A percentile compares a stretch with the other conserved stretches of the same genome.
Evolutionary conservation across 345 rosid species (phyloP).

Genomic region (Citrus medica): DNA sequence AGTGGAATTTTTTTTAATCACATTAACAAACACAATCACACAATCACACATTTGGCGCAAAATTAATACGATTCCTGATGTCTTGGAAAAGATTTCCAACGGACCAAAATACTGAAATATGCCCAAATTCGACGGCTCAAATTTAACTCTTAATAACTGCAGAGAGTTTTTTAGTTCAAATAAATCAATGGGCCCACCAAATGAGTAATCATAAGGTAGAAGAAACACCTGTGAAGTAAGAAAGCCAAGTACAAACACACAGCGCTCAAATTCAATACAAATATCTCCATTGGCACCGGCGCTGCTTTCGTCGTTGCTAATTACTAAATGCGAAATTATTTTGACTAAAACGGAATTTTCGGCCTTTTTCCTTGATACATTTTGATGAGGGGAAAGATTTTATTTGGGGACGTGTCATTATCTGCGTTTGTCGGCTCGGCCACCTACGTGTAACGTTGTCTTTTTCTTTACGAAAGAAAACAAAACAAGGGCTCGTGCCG

Average conservation of each 20-base stretch:
- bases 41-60: neutral
- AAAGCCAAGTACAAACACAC: conserved; percentile 27
- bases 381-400: neutral
- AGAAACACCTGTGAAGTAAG: conserved; percentile 29
- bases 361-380: neutral
- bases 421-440: neutral
- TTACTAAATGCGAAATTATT: neutral
- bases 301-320: too few species aligned
- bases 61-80: neutral
- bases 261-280: conserved; percentile 2
- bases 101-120: neutral
- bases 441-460: neutral
- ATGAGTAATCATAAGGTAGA: neutral
- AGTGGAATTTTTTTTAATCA: neutral
- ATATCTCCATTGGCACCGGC: conserved; percentile 22
- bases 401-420: neutral
- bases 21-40: neutral
- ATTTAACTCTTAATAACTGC: neutral
- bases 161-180: neutral
- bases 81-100: neutral
- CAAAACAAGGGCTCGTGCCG: neutral
- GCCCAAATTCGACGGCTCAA: neutral
- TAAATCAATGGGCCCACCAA: neutral
- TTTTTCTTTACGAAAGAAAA: too few species aligned
- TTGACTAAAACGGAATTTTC: neutral